These are phyloP conservation scores for Hirschfeldia incana DNA, from an alignment of 345 rosid species.

Conservation along the genomic window DNA sequence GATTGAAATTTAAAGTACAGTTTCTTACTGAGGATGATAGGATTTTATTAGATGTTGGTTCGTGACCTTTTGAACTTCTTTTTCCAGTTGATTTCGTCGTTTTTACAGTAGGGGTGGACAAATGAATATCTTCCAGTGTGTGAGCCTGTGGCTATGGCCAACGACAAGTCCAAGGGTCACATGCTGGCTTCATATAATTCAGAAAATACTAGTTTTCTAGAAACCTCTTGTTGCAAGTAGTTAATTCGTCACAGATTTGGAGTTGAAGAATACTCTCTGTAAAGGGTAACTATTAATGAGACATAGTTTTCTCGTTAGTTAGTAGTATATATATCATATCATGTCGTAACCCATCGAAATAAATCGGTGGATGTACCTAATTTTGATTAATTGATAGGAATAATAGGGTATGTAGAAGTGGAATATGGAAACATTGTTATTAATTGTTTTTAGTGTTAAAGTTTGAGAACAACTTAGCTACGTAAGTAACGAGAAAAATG, in stretches of 20 bases:
- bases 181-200: too few species aligned
- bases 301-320: neutral
- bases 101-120: neutral
- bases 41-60: neutral
- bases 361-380: slow-evolving; percentile 22
- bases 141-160: neutral
- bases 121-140: neutral
- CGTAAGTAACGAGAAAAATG: neutral
- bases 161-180: too few species aligned
- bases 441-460: neutral
- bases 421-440: too few species aligned
- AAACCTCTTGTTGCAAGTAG: neutral
- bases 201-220: too few species aligned
- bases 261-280: neutral
- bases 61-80: neutral
- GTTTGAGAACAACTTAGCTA: slow-evolving; percentile 7
- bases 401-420: neutral
- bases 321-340: slow-evolving; percentile 2
- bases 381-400: neutral
- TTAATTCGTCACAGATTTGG: neutral
- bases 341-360: slow-evolving; percentile 20
- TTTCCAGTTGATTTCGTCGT: neutral
- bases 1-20: neutral
- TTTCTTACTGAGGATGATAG: neutral
- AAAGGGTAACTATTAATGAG: neutral